These are phyloP conservation scores for Phaseolus coccineus DNA, from an alignment of 331 rosid genomes.

Conservation along the genomic window DNA sequence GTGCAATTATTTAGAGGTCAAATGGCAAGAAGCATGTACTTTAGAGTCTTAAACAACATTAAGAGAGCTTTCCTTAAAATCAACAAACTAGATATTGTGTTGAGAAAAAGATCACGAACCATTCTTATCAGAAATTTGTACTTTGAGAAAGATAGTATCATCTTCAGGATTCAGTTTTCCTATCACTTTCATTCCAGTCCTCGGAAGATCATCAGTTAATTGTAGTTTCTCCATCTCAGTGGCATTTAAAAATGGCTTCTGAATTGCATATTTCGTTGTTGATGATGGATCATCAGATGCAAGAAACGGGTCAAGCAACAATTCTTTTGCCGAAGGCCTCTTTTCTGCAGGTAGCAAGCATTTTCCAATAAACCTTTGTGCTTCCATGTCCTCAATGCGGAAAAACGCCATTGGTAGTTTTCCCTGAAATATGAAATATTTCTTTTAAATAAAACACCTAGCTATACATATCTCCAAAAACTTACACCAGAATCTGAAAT, in stretches of 20 bases:
- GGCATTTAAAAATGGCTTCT: constrained; percentile 71
- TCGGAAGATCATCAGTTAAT: constrained; percentile 48
- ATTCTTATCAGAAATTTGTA: constrained; percentile 73
- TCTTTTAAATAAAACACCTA: constrained; percentile 13
- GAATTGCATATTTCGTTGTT: constrained; percentile 51
- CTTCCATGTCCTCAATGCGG: constrained; percentile 70
- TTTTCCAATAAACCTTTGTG: constrained; percentile 69
- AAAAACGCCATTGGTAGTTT: constrained; percentile 78
- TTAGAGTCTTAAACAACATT: not conserved
- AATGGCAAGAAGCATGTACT: constrained; percentile 19
- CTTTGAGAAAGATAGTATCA: constrained; percentile 80
- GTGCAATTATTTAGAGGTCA: not conserved
- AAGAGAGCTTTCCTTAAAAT: not conserved
- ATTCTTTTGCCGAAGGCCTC: constrained; percentile 77
- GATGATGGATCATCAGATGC: constrained; percentile 49
- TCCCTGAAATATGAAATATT: constrained; percentile 62
- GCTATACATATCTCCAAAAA: not conserved
- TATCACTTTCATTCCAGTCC: constrained; percentile 78
- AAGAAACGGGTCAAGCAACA: constrained; percentile 79
- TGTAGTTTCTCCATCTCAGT: constrained; percentile 65
- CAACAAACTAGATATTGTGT: constrained; percentile 1
- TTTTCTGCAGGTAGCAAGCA: constrained; percentile 68
- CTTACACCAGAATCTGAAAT: constrained; percentile 23
- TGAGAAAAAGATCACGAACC: constrained; percentile 52
- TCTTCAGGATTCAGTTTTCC: constrained; percentile 88